Conservation (phyloP, 1,284 basidiomycete species). For the Austropuccinia psidii region DNA sequence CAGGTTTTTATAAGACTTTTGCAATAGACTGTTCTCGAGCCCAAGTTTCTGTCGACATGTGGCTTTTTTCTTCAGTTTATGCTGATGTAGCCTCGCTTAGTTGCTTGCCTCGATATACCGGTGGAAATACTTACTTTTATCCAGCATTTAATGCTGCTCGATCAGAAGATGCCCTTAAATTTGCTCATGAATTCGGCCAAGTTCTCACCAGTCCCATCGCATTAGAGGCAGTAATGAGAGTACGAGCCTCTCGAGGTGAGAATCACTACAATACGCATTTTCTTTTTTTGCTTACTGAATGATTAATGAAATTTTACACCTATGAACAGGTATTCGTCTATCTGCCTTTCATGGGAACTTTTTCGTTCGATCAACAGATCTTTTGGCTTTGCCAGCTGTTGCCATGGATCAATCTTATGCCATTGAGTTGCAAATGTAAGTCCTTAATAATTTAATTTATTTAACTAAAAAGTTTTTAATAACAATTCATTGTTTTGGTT, state of each 20-base stretch:
- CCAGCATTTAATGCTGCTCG: conserved; percentile 93
- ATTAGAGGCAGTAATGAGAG: conserved; percentile 94
- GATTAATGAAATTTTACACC: not conserved
- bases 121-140: conserved; percentile 97
- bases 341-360: conserved; percentile 99
- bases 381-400: conserved; percentile 91
- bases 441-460: not conserved
- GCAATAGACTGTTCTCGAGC: conserved; percentile 96
- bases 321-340: conserved; percentile 72
- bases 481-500: not conserved
- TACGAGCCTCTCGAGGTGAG: conserved; percentile 80
- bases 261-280: too few relatives aligned
- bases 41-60: conserved; percentile 99
- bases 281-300: too few relatives aligned
- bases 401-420: conserved; percentile 94
- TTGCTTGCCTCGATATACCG: conserved; percentile 94
- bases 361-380: conserved; percentile 95
- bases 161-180: conserved; percentile 92
- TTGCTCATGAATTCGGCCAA: conserved; percentile 92
- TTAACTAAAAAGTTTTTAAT: not conserved
- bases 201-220: conserved; percentile 90
- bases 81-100: conserved; percentile 91
- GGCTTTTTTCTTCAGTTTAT: conserved; percentile 86
- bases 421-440: conserved; percentile 82
- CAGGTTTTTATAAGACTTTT: conserved; percentile 96